Conservation (phyloP, 768 basidiomycete species). For the Xerocomus spinulosus region DNA sequence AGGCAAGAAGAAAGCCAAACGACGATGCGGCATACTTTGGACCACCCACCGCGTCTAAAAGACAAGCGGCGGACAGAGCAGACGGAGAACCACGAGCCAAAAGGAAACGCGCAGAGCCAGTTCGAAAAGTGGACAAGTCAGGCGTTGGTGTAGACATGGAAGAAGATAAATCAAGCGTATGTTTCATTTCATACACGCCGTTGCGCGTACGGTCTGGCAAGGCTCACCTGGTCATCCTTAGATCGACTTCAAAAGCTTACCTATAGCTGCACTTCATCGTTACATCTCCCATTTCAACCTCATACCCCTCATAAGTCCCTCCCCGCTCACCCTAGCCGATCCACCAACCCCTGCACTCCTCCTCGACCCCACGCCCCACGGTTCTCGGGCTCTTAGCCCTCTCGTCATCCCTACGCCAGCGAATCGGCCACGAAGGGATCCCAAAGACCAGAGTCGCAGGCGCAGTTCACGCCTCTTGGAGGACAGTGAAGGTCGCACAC, state of each 20-base stretch:
- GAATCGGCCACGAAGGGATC: conserved; percentile 68
- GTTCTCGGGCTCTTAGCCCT: conserved; percentile 51
- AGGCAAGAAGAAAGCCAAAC: conserved; percentile 57
- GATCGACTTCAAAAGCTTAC: conserved; percentile 74
- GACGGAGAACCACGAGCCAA: conserved; percentile 76
- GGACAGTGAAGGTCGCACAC: conserved; percentile 53
- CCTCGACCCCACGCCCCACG: conserved; percentile 42
- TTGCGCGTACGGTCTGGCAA: not conserved
- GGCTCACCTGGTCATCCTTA: conserved; percentile 29
- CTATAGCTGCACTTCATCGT: conserved; percentile 59
- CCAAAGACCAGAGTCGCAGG: conserved; percentile 53
- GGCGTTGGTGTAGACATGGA: conserved; percentile 33
- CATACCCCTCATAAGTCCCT: conserved; percentile 64
- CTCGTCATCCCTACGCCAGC: conserved; percentile 48
- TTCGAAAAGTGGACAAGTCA: conserved; percentile 35
- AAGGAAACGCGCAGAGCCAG: conserved; percentile 61
- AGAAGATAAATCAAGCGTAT: conserved; percentile 30
- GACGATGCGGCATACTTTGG: conserved; percentile 72
- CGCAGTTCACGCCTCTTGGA: conserved; percentile 72
- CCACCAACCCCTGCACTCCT: conserved; percentile 67
- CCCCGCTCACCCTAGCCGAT: conserved; percentile 59
- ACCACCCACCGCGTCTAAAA: conserved; percentile 53
- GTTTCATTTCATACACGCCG: conserved; percentile 2
- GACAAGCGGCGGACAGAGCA: conserved; percentile 60
- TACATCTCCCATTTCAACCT: conserved; percentile 74